A percentile compares a stretch with the other conserved stretches of the same genome.
Conservation (phyloP, 192 early-diverging fungal genomes). For the Coemansia sp. region DNA sequence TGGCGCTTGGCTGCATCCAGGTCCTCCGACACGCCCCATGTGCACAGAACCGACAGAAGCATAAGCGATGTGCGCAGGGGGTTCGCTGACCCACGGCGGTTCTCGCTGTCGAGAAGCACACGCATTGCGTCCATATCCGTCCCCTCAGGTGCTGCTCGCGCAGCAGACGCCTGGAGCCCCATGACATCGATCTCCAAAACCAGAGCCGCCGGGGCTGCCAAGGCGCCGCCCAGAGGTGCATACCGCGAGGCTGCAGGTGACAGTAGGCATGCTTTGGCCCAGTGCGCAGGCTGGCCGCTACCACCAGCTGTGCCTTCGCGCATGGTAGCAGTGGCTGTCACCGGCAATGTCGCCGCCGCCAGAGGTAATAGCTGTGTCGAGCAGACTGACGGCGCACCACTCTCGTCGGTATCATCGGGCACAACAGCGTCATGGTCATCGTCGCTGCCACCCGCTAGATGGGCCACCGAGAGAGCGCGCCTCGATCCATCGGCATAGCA, state of each 20-base stretch:
- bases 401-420: not conserved
- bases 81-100: not conserved
- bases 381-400: not conserved
- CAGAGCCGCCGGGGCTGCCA: slow-evolving; percentile 12
- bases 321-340: not conserved
- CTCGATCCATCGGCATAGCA: slow-evolving; percentile 27
- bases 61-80: slow-evolving; percentile 27
- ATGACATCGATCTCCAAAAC: slow-evolving; percentile 34
- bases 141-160: slow-evolving; percentile 22
- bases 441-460: slow-evolving; percentile 3
- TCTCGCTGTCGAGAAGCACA: slow-evolving; percentile 14
- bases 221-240: not conserved
- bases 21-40: slow-evolving; percentile 39
- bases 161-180: slow-evolving; percentile 25
- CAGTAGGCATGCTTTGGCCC: slow-evolving; percentile 9
- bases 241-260: not conserved
- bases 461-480: slow-evolving; percentile 15
- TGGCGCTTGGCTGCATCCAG: slow-evolving; percentile 34
- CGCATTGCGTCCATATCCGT: slow-evolving; percentile 20
- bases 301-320: not conserved
- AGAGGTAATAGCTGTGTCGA: slow-evolving; percentile 5
- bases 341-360: not conserved
- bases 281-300: slow-evolving; percentile 1
- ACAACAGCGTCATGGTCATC: not conserved
- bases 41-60: slow-evolving; percentile 42